Base-by-base conservation (phyloP, 805 yeast genomes). In the Hanseniaspora vineae region DNA sequence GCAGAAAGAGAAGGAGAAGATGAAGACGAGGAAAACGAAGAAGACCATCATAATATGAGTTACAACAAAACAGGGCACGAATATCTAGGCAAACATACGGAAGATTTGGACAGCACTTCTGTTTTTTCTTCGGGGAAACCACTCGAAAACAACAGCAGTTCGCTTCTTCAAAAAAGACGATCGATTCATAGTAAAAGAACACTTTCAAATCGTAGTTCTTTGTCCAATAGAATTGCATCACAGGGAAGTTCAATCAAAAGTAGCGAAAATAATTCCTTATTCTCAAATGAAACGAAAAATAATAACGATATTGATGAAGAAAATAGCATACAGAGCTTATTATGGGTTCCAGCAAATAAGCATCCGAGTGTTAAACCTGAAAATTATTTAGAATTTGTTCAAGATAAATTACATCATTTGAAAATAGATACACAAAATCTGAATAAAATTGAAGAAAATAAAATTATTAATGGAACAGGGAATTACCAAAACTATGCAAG, bases 311-410 rank as follows among this genome's bases (percentile, higher is more conserved):
- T 18, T 17, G 44, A 49, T 29, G 52, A 55, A 31, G 51, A 53
- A 18, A 51, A 56, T 23, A 68, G 65, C 47, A 65, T 75, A 15
- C 73, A 74, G 44, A 67, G 76, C 49, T 65, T 84, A 32, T 67
- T 90, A 47, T 90, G 98, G 98, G 97, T 92, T 1, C 97, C 97
- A 0, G 98, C 97, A 1, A 79, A 78, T 52, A 72, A 87, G 37
- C 98, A 92, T 61, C 97, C 97, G 1, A 90, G 84, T 56, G 75
- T 90, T n/a, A 89, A 94, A 23, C 97, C 97, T 2, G 94, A 85
- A 57, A 86, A 84, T 56, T 83, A 79, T 66, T 69, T 79, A 53
- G 75, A 73, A 53, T 83, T 82, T 58, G 80, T 84, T 42, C 80
- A 80, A 46, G 64, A 62, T 45, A 58, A 65, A 17, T 46, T 64